phyloP scores from a whole-genome alignment of 179 eudicot genomes.

The Silene coronaria region DNA sequence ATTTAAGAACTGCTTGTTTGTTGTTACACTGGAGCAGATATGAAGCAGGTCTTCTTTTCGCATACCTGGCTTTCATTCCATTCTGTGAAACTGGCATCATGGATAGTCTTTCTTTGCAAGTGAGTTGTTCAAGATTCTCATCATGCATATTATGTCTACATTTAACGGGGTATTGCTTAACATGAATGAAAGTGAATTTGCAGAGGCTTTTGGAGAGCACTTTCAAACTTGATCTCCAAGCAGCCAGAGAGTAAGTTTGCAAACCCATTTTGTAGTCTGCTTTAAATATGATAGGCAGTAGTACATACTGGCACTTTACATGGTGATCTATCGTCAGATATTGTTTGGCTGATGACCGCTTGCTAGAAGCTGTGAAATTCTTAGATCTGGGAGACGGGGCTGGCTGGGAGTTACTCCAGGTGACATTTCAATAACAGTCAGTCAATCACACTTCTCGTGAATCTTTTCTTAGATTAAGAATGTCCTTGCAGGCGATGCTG shows the following conservation, averaged over 20 bases:
- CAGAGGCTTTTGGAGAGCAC: conserved; percentile 98
- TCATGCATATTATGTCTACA: neutral
- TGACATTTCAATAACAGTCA: conserved; percentile 2
- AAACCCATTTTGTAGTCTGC: conserved; percentile 3
- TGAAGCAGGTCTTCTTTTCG: conserved; percentile 92
- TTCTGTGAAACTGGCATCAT: conserved; percentile 77
- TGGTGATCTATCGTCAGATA: conserved; percentile 45
- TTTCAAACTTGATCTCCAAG: conserved; percentile 82
- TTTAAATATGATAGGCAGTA: neutral
- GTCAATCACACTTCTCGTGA: neutral
- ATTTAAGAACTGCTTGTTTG: conserved; percentile 7
- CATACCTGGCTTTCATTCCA: conserved; percentile 83
- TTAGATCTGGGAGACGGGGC: conserved; percentile 84
- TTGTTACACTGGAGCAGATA: conserved; percentile 44
- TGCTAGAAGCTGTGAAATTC: conserved; percentile 81
- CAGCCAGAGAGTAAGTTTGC: conserved; percentile 80
- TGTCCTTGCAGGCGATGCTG: conserved; percentile 65
- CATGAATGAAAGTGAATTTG: conserved; percentile 22
- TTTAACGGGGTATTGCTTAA: neutral
- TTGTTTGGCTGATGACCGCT: conserved; percentile 84
- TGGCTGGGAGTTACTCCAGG: conserved; percentile 97
- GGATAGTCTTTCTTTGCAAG: conserved; percentile 86
- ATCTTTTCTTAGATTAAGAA: neutral
- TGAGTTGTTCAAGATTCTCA: conserved; percentile 30
- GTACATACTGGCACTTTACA: neutral